Percentiles rank a stretch among this genome's conserved stretches.
Evolutionary conservation across 805 yeast species (phyloP).

Genomic region (Hemisphaericaspora nanyangensis): DNA sequence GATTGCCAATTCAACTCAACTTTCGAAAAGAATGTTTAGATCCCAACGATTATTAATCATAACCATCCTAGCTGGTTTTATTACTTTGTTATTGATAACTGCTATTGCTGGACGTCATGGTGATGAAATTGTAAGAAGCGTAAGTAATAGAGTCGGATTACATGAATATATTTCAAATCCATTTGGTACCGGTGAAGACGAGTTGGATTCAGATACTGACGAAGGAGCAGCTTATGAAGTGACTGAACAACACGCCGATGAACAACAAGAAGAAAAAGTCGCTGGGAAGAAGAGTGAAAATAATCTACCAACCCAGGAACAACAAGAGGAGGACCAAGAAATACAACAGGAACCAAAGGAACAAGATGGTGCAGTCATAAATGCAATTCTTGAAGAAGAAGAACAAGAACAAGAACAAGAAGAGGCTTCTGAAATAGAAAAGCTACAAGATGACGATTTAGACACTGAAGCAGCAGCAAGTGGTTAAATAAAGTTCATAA

Average conservation of each 20-base stretch:
- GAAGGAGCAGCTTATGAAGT: neutral
- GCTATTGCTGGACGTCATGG: slow-evolving; percentile 27
- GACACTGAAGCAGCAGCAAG: neutral
- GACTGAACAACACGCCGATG: neutral
- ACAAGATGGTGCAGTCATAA: too few species aligned
- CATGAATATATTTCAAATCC: neutral
- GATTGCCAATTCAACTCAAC: slow-evolving; percentile 23
- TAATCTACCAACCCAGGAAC: too few species aligned
- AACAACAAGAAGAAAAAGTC: too few species aligned
- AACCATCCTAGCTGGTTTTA: slow-evolving; percentile 19
- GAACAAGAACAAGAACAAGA: slow-evolving; percentile 5
- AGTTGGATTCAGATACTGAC: neutral
- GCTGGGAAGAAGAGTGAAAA: neutral
- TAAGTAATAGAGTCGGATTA: neutral
- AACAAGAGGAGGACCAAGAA: too few species aligned
- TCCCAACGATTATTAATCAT: slow-evolving; percentile 27
- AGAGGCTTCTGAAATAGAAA: slow-evolving; percentile 5
- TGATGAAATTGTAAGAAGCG: slow-evolving; percentile 4
- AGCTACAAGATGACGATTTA: neutral
- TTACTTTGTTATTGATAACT: slow-evolving; percentile 22
- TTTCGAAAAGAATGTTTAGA: slow-evolving; percentile 28
- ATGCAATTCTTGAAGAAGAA: too few species aligned
- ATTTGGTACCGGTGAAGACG: neutral
- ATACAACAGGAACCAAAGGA: too few species aligned
- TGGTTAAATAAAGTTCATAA: neutral